These are phyloP conservation scores for Mariannaea elegans DNA, from an alignment of 2,329 filamentous ascomycete genomes.

Conservation along the genomic window DNA sequence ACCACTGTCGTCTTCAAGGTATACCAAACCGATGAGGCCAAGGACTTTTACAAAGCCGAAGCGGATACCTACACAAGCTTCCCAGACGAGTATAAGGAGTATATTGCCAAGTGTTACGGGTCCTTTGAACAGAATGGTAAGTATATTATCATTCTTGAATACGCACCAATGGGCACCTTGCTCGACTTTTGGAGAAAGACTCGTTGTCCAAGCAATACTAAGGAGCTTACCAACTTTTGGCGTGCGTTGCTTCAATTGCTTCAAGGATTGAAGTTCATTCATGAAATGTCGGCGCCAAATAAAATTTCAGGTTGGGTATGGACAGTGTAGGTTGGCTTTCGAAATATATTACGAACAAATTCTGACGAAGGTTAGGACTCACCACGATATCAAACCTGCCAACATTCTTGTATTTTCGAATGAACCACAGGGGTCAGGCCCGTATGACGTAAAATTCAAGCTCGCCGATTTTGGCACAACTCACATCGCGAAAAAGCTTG, in stretches of 20 bases:
- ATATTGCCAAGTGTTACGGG: conserved; percentile 2
- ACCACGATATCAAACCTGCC: conserved; percentile 24
- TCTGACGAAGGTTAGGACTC: background rate
- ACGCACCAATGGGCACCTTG: conserved; percentile 12
- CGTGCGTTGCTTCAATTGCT: conserved; percentile 1
- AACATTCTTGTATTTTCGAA: conserved; percentile 24
- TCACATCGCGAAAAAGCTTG: background rate
- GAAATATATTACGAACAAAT: background rate
- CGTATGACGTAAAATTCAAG: conserved; percentile 16
- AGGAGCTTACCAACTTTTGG: background rate
- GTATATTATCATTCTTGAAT: conserved; percentile 6
- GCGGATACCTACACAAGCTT: background rate
- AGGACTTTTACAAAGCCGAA: conserved; percentile 5
- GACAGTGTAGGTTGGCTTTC: background rate
- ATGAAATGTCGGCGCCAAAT: background rate
- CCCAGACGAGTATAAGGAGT: rapidly evolving
- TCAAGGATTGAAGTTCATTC: background rate
- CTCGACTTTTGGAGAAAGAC: background rate
- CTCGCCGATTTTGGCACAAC: conserved; percentile 20
- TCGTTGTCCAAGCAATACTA: background rate
- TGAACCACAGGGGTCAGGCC: background rate
- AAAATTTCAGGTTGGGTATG: background rate
- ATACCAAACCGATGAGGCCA: background rate
- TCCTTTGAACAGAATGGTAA: conserved; percentile 1
- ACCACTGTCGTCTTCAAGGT: conserved; percentile 22